Evolutionary conservation across 768 basidiomycete genomes (phyloP), one percentile per base, ranked within the genome.

Genomic region (Boletus huronensis): DNA sequence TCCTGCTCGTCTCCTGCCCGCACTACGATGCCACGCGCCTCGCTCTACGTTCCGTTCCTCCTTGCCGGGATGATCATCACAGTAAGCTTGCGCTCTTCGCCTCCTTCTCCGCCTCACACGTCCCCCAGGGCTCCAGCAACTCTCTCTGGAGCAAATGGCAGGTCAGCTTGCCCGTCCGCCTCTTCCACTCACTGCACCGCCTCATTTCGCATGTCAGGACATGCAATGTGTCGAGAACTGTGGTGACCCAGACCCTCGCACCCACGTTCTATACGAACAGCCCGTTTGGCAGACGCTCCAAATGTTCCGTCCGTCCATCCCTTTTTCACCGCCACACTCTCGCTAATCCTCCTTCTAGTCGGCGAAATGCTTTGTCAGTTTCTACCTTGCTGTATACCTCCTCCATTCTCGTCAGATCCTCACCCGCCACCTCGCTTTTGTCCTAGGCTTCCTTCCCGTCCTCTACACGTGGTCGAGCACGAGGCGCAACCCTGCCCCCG

Each of bases 211-310:
- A n/a, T 45, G 48, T 13, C 57, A 89, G 86, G 96, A 98, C 70
- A 96, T 97, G 91, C 93, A 97, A 84, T 98, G 96, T 67, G 95
- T 98, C 41, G 93, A 93, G 79, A 90, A 95, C 71, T 98, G 96
- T 70, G 69, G 70, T 44, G 79, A 85, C 59, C 80, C 81, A 35
- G 75, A 90, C 70, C 80, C 85, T 2, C 57, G 64, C 3, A 75
- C 76, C 34, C 83, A 81, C 51, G 78, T 93, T 46, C 79, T 91
- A 29, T 98, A 90, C 69, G 94, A 98, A 66, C 96, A 98, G 70
- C 94, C 93, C 5, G 92, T 96, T 25, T 90, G 92, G 89, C 91
- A 93, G 72, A 91, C 84, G 14, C 79, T 93, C 38, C 89, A 91
- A 71, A 93, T 92, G 90, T 92, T 91, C 72, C 77, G 88, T 90